phyloP scores from a whole-genome alignment of 257 asterid genomes.

The Verbena officinalis region DNA sequence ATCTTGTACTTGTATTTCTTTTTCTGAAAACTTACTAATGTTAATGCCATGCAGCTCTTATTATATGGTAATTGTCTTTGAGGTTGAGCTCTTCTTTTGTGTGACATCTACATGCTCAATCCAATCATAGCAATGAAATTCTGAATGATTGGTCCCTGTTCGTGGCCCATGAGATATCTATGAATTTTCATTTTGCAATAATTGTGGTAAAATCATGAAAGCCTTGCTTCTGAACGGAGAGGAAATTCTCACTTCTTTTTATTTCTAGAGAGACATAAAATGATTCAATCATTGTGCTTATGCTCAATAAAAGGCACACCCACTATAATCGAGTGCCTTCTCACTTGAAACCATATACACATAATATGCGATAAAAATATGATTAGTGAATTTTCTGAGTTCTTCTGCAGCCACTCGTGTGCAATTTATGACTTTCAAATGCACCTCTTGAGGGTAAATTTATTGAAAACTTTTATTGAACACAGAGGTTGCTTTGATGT shows the following conservation, averaged over 20 bases:
- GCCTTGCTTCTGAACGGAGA: constrained; percentile 7
- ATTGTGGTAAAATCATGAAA: neutral
- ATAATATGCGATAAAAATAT: neutral
- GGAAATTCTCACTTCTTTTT: constrained; percentile 18
- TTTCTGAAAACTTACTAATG: neutral
- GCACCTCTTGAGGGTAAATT: constrained; percentile 3
- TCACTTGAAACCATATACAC: neutral
- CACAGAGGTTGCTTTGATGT: constrained; percentile 96
- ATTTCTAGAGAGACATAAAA: neutral
- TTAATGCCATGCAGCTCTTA: neutral
- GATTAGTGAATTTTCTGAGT: constrained; percentile 41
- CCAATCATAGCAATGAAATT: constrained; percentile 15
- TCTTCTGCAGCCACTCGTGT: constrained; percentile 52
- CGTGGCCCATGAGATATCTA: constrained; percentile 13
- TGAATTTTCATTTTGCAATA: neutral
- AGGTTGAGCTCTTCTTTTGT: constrained; percentile 13
- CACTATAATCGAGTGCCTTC: constrained; percentile 1
- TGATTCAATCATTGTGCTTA: constrained; percentile 2
- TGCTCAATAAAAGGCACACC: constrained; percentile 2
- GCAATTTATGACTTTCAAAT: constrained; percentile 28
- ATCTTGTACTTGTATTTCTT: constrained; percentile 7
- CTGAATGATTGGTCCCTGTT: neutral
- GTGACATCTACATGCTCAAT: constrained; percentile 8
- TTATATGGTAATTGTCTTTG: constrained; percentile 2
- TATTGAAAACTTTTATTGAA: constrained; percentile 31